Base-by-base conservation (phyloP, 192 early-diverging fungal species). In the Coemansia sp. region DNA sequence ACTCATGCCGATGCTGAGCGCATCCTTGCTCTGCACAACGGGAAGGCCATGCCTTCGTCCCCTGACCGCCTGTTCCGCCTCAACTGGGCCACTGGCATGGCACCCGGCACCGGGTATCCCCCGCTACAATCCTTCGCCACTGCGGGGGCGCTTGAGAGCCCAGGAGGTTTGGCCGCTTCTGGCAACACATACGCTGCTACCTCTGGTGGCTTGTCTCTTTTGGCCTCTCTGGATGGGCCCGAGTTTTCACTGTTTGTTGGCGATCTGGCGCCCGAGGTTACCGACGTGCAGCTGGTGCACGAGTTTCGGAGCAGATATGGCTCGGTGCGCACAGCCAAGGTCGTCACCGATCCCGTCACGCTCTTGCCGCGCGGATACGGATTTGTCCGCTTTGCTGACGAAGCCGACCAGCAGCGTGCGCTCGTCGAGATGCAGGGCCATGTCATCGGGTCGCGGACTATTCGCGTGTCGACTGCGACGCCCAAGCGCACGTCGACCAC, bases 231-330 rank as follows among this genome's bases (percentile, higher is more conserved):
- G 35, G 78, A 88, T 16, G 88, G 84, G 14, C 90, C 91, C 30
- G 96, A 99, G 77, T 95, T 85, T 73, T 92, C 92, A 39, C 86
- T 99, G 19, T 99, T 99, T 89, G 97, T 99, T 14, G 97, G 97
- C 55, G 97, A 99, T 77, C 82, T 99, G 69, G 91, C 90, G 16
- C 87, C 92, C 44, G 94, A 97, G 68, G 93, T 96, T 1, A 94
- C 89, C 60, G 97, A 99, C 77, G 44, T 71, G 16, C 71, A 70
- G 69, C 60, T 82, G 21, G 82, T 91, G 87, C 85, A 88, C 69
- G 86, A 89, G 59, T 97, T 99, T 84, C 89, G 92, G 70, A 84
- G 88, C 69, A 80, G 92, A 58, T 99, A 96, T 81, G 69, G 85
- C 8, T 92, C 94, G 9, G 91, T 90, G 86, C 89, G 93, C 70